Base-by-base conservation (phyloP, 2,329 filamentous ascomycete genomes). In the Grosmannia clavigera region DNA sequence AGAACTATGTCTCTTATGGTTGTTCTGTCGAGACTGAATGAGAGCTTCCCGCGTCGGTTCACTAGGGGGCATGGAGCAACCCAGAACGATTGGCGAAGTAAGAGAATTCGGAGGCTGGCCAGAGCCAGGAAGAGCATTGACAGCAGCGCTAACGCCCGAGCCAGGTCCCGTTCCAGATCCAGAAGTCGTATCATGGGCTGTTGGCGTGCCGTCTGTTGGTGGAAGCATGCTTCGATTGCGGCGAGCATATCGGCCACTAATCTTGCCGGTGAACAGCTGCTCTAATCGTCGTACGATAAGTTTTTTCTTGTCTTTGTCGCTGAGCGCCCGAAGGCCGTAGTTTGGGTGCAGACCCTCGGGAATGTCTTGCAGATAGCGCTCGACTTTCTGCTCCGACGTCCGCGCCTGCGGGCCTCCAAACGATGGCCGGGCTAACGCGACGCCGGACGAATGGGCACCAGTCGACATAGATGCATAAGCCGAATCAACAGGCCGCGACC, bases 201-300 rank as follows among this genome's bases (percentile, higher is more conserved):
- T 22, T 6, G 31, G 31, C 59, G 60, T 43, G 14, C 40, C 27
- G 16, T 11, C 48, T 6, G 58, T 54, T 38, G 59, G 58, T 3
- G 56, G 54, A n/a, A 60, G 63, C 52, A 60, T 58, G 11, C 59
- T 50, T 7, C 55, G 71, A 53, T 63, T 67, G 16, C 64, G 68
- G 46, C 63, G 67, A 40, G 65, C 55, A 72, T 76, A 68, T 67
- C 75, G 71, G 5, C 74, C 74, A 4, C 70, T 71, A 22, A 79
- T 76, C 67, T 86, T 88, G 3, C 90, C 90, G 0, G 88, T 90
- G 63, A 94, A 95, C 1, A 95, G 78, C 64, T 92, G 87, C 67
- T 95, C 90, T 6, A 95, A 71, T 2, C 88, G 81, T 59, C 83
- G 80, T 2, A 92, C 90, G 0, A 92, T 86, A 25, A 91, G 68